phyloP scores from a whole-genome alignment of 2,329 filamentous ascomycete genomes.

The Cordyceps militaris region DNA sequence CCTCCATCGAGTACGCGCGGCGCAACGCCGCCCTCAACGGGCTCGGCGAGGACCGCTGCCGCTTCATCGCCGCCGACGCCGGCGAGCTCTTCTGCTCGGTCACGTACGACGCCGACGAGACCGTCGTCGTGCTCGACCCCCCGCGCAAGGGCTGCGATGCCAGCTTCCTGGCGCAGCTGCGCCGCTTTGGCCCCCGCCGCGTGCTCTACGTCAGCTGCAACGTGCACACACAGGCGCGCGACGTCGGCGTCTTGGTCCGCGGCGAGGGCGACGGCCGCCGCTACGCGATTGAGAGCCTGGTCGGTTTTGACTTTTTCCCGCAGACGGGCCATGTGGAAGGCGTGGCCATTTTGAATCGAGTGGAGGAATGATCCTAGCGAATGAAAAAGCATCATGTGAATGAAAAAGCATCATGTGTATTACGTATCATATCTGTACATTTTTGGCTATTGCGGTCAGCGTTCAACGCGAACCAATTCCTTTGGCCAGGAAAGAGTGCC shows the following conservation, averaged over 20 bases:
- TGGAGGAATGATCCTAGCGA: constrained; percentile 28
- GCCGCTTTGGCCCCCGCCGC: constrained; percentile 68
- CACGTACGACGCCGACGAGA: constrained; percentile 67
- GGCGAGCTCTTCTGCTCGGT: constrained; percentile 72
- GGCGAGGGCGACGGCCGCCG: constrained; percentile 46
- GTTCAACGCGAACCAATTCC: background rate
- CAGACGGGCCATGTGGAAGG: constrained; percentile 70
- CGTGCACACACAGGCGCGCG: constrained; percentile 92
- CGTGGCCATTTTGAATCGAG: constrained; percentile 55
- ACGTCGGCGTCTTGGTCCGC: constrained; percentile 79
- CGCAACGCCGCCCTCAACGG: constrained; percentile 73
- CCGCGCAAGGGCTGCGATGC: constrained; percentile 90
- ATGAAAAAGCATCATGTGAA: background rate
- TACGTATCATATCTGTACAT: background rate
- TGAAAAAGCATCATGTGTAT: background rate
- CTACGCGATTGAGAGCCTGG: constrained; percentile 84
- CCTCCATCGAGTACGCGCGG: constrained; percentile 71
- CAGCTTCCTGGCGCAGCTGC: constrained; percentile 72
- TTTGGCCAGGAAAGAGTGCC: background rate
- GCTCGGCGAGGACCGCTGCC: constrained; percentile 59
- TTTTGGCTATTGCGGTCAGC: background rate
- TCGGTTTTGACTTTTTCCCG: constrained; percentile 96
- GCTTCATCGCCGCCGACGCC: constrained; percentile 87
- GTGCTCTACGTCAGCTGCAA: constrained; percentile 97
- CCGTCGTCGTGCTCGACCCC: constrained; percentile 93